These are phyloP conservation scores for Tolypocladium sp. DNA, from an alignment of 2,329 filamentous ascomycete species.

Conservation along the genomic window DNA sequence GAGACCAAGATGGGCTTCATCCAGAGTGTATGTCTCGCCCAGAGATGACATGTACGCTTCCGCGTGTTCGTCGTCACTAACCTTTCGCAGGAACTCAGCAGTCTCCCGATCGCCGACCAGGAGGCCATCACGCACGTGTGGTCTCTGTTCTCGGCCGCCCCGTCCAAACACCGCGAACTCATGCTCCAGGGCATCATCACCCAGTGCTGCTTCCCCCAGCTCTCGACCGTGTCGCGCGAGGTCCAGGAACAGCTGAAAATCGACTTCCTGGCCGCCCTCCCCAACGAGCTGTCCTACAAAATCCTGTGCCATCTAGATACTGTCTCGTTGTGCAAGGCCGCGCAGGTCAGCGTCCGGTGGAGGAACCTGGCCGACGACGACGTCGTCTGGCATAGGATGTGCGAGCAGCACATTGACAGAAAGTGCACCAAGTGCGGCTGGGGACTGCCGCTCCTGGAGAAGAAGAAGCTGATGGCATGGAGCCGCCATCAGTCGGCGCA, in stretches of 20 bases:
- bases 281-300: constrained; percentile 84
- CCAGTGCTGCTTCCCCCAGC: constrained; percentile 94
- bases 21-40: constrained; percentile 57
- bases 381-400: constrained; percentile 95
- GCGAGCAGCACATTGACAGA: constrained; percentile 88
- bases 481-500: constrained; percentile 59
- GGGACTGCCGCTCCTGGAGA: constrained; percentile 82
- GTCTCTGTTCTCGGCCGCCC: constrained; percentile 94
- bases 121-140: constrained; percentile 96
- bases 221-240: constrained; percentile 84
- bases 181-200: constrained; percentile 96
- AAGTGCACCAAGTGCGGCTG: constrained; percentile 95
- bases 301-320: constrained; percentile 91
- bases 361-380: constrained; percentile 88
- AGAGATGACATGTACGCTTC: not conserved
- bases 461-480: constrained; percentile 78
- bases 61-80: constrained; percentile 1
- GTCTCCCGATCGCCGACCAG: constrained; percentile 74
- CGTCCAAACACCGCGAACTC: constrained; percentile 84
- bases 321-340: constrained; percentile 87
- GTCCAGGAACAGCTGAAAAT: constrained; percentile 95
- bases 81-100: constrained; percentile 61
- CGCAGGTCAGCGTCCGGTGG: constrained; percentile 88
- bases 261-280: constrained; percentile 85
- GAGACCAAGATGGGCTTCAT: constrained; percentile 94